Evolutionary conservation across 2,329 filamentous ascomycete genomes (phyloP), one percentile per base, ranked within the genome.

Genomic region (Neofusicoccum parvum): DNA sequence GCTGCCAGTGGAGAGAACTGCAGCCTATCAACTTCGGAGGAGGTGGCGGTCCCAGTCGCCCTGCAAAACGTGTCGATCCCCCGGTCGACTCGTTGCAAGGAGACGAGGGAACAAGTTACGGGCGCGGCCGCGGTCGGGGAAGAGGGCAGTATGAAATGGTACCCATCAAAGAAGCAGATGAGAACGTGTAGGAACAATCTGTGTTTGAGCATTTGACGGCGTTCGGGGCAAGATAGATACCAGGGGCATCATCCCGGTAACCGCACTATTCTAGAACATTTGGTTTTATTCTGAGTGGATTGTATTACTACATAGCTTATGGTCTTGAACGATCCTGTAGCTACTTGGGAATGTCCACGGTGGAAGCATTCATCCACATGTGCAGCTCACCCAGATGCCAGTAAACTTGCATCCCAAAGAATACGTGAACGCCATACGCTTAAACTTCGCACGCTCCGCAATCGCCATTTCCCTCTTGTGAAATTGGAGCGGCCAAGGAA

Each of bases 1-100:
- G 90, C 3, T 98, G 94, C 75, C 92, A 90, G 73, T 96, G 93
- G 83, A 86, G 94, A 67, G 95, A 99, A 79, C 81, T 99, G 65
- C 86, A 88, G 73, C 94, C 95, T 11, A 96, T 98, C 71, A 90
- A 87, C 66, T 97, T 98, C 74, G 92, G 92, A 20, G 90, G 90
- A 2, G 82, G 79, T 50, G 71, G 73, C 7, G 74, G 72, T 14
- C 64, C 70, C 20, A 66, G 36, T 48, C 45, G 67, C 10, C 37
- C 60, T 15, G 49, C 62, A 41, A 67, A 69, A 62, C 68, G 74
- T 66, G 69, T 65, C 10, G 69, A 68, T 39, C 53, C 67, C 49
- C 65, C 71, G 2, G 59, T 64, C 60, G 54, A 70, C 49, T 20
- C 65, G 9, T 69, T 64, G 63, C 66, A 60, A 45, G 64, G 70